Percentiles rank a stretch among this genome's conserved stretches.
Evolutionary conservation across 2,329 filamentous ascomycete species (phyloP).

Genomic region (Diplodia sapinea): DNA sequence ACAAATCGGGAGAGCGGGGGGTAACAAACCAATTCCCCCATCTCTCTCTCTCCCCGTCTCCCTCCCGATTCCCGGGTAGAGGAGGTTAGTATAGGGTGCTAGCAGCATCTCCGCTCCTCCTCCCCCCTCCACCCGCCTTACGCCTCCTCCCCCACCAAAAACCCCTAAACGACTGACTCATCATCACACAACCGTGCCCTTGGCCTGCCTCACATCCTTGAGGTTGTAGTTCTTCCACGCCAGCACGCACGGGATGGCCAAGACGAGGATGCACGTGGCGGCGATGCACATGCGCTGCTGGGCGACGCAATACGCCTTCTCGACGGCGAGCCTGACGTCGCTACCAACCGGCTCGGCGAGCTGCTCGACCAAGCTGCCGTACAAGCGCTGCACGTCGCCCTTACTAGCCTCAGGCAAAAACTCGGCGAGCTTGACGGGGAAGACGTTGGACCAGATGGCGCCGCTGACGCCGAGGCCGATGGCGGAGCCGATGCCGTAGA

Average conservation of each 20-base stretch:
- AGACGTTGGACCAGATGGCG: constrained; percentile 66
- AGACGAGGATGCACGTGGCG: constrained; percentile 39
- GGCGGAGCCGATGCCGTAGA: constrained; percentile 58
- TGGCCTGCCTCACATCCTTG: constrained; percentile 43
- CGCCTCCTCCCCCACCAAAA: neutral
- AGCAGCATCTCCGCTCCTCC: no score
- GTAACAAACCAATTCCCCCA: neutral
- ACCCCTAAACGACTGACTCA: neutral
- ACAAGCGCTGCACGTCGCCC: constrained; percentile 45
- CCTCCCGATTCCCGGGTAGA: no score
- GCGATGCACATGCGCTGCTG: constrained; percentile 54
- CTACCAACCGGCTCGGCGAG: constrained; percentile 58
- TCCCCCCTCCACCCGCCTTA: neutral
- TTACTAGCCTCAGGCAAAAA: constrained; percentile 43
- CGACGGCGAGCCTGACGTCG: constrained; percentile 50
- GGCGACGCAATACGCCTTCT: constrained; percentile 39
- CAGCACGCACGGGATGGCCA: constrained; percentile 39
- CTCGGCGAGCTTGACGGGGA: constrained; percentile 56
- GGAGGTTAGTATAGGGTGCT: no score
- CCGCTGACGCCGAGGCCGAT: constrained; percentile 58
- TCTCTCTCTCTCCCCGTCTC: neutral
- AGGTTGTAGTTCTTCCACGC: constrained; percentile 46
- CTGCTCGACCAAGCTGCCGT: constrained; percentile 60
- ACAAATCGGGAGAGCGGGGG: neutral
- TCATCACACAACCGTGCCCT: constrained; percentile 35